These are phyloP conservation scores for Mycogone perniciosa DNA, from an alignment of 2,329 filamentous ascomycete genomes.

Conservation along the genomic window DNA sequence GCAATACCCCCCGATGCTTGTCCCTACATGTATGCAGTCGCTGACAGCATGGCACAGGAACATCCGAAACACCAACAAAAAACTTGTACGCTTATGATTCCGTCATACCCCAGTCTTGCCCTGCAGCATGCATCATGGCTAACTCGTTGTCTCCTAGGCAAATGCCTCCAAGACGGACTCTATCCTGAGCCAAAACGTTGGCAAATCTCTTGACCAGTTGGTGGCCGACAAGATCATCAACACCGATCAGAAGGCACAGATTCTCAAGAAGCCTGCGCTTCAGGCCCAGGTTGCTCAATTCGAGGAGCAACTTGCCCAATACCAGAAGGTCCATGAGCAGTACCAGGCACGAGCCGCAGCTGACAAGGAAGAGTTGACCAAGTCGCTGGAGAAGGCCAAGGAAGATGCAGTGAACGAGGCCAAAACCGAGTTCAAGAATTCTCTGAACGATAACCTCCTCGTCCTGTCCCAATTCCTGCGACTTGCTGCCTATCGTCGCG, in stretches of 20 bases:
- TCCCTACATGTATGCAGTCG: neutral
- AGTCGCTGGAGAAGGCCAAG: constrained; percentile 50
- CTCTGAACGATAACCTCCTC: constrained; percentile 59
- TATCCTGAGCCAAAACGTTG: constrained; percentile 62
- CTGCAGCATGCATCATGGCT: neutral
- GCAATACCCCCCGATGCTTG: neutral
- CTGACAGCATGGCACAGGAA: constrained; percentile 48
- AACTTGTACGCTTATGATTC: constrained; percentile 63
- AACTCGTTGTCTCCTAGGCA: constrained; percentile 37
- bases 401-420: constrained; percentile 46
- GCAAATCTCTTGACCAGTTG: constrained; percentile 66
- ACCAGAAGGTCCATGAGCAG: constrained; percentile 69
- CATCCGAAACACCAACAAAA: constrained; percentile 90
- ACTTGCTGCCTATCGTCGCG: constrained; percentile 68
- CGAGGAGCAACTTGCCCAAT: constrained; percentile 68
- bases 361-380: constrained; percentile 56
- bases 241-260: constrained; percentile 69
- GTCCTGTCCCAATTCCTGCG: constrained; percentile 73
- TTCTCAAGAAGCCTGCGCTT: constrained; percentile 69
- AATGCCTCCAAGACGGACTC: constrained; percentile 67
- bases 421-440: constrained; percentile 45
- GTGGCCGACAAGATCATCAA: constrained; percentile 70
- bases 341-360: constrained; percentile 55
- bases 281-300: constrained; percentile 61
- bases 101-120: constrained; percentile 1